Percentiles rank a stretch among this genome's conserved stretches.
Evolutionary conservation across 2,329 filamentous ascomycete species (phyloP).

Genomic region (Microcera coccophila): DNA sequence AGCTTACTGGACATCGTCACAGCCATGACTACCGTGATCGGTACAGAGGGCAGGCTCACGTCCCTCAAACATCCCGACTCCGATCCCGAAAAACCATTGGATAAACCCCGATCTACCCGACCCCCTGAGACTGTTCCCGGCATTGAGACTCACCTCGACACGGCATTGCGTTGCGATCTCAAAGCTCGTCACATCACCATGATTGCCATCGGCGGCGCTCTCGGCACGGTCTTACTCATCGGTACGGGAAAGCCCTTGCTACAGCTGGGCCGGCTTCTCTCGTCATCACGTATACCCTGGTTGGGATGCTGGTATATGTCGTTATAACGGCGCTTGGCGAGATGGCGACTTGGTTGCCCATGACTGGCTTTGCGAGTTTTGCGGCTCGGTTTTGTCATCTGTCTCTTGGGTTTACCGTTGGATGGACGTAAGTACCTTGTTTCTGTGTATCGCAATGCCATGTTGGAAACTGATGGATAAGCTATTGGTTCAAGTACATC

Average conservation of each 20-base stretch:
- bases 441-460: background rate
- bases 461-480: constrained; percentile 17
- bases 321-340: constrained; percentile 81
- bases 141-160: constrained; percentile 47
- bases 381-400: constrained; percentile 76
- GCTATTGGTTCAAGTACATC: constrained; percentile 73
- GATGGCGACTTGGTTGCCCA: constrained; percentile 79
- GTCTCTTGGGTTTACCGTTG: constrained; percentile 73
- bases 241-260: constrained; percentile 57
- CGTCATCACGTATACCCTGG: constrained; percentile 66
- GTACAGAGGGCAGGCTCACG: too few species aligned
- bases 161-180: constrained; percentile 49
- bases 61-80: too few species aligned
- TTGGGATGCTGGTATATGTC: constrained; percentile 70
- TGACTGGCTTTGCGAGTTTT: constrained; percentile 79
- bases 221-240: constrained; percentile 71
- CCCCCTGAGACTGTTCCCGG: too few species aligned
- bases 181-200: constrained; percentile 55
- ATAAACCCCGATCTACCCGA: too few species aligned
- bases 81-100: too few species aligned
- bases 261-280: constrained; percentile 59
- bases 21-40: constrained; percentile 26
- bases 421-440: constrained; percentile 56
- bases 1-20: constrained; percentile 6
- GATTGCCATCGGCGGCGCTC: constrained; percentile 70